These are phyloP conservation scores for Caryopteris hybrid DNA, from an alignment of 305 asterid species.

Conservation along the genomic window DNA sequence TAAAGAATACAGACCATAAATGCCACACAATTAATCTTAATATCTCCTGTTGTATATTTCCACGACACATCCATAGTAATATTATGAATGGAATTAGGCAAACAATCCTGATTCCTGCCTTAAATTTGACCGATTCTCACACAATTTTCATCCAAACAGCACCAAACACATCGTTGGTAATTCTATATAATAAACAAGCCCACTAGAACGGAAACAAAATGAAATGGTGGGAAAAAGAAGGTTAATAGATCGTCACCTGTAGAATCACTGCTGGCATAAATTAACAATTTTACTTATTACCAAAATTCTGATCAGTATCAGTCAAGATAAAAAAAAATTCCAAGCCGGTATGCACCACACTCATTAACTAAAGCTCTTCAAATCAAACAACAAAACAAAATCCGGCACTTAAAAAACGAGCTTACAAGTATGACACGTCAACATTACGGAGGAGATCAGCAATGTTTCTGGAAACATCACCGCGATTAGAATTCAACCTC, in stretches of 20 bases:
- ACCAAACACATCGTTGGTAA: not conserved
- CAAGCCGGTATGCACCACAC: not conserved
- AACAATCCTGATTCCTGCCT: not conserved
- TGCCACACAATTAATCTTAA: not conserved
- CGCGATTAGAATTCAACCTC: slow-evolving; percentile 40
- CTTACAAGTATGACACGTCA: slow-evolving; percentile 91
- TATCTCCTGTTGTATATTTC: not conserved
- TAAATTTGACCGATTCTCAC: not conserved
- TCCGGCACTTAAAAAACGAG: slow-evolving; percentile 15
- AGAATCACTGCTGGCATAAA: slow-evolving; percentile 14
- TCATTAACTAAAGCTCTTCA: slow-evolving; percentile 16
- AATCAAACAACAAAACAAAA: slow-evolving; percentile 18
- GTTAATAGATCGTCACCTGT: not conserved
- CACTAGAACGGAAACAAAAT: not conserved
- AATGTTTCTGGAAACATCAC: slow-evolving; percentile 55
- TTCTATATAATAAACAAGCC: not conserved
- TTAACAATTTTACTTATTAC: not conserved
- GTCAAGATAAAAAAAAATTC: slow-evolving; percentile 12
- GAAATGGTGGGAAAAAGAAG: not conserved
- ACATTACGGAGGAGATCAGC: slow-evolving; percentile 76
- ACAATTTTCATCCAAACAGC: not conserved
- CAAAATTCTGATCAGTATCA: not conserved
- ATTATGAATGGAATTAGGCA: not conserved
- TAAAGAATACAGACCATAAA: no score
- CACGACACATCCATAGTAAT: not conserved